Base-by-base conservation (phyloP, 192 early-diverging fungal species). In the Radiomyces spectabilis region DNA sequence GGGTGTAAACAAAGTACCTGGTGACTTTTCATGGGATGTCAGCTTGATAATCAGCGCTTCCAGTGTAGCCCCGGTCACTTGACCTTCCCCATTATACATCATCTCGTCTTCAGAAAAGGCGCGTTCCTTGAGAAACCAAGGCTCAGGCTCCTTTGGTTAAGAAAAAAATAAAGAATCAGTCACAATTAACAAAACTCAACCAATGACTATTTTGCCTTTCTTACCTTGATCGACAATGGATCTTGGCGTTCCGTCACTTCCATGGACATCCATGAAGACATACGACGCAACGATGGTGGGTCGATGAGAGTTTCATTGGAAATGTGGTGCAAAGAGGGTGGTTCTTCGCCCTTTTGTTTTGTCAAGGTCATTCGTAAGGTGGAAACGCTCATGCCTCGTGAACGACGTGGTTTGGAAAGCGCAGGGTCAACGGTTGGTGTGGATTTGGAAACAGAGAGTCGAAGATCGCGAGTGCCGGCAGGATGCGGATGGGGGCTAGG, bases 11-110 rank as follows among this genome's bases (percentile, higher is more conserved):
- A 15, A 37, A n/a, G 40, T 57, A 64, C 62, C 55, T 48, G 55
- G 47, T 27, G 66, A 34, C 45, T 58, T 68, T 51, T 87, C 84
- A 53, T 92, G 88, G 34, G 78, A 34, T 0, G 89, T 92, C 37
- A 92, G 53, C 15, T 81, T 73, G 59, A 86, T 85, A 13, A 92
- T 75, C 33, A 92, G 62, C 5, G 82, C 83, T 27, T 77, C 67
- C 25, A 92, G 57, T 6, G 78, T 85, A 7, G 75, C 87, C 16
- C 86, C 87, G 46, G 81, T 87, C 34, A 92, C 74, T 39, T 81
- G 73, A 37, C 85, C 85, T 18, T 91, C 84, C 26, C 65, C 60
- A 57, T 76, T 85, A 26, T 40, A 18, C 26, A 65, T 46, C 34
- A 65, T 24, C n/a, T 51, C 58, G 10, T 70, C 61, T 5, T 58